Conservation (phyloP, 2,329 filamentous ascomycete genomes). For the Cercospora zeae-maydis region DNA sequence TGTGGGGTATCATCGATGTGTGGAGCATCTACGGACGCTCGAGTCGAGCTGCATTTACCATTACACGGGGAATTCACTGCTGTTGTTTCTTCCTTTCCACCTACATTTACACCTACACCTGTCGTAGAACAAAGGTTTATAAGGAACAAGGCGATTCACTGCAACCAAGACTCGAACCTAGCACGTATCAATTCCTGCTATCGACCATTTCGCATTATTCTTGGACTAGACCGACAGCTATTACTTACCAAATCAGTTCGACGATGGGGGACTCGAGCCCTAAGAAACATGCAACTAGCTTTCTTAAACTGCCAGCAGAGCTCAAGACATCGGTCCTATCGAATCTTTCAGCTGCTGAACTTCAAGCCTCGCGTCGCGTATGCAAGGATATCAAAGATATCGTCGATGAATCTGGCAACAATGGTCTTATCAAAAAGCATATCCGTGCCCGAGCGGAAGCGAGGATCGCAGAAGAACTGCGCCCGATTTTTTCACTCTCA, state of each 20-base stretch:
- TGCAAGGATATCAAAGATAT: not conserved
- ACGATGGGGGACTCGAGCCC: not conserved
- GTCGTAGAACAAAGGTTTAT: too few species aligned
- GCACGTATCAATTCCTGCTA: too few species aligned
- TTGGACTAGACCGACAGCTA: too few species aligned
- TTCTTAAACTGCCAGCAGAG: not conserved
- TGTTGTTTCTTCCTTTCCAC: too few species aligned
- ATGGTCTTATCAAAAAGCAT: not conserved
- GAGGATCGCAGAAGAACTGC: not conserved
- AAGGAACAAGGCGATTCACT: too few species aligned
- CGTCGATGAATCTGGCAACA: not conserved
- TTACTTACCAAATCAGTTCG: not conserved
- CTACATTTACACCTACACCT: too few species aligned
- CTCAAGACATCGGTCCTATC: not conserved
- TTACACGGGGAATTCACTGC: too few species aligned
- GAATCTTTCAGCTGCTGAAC: not conserved
- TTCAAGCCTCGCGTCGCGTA: not conserved
- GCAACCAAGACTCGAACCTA: too few species aligned
- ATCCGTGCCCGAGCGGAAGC: not conserved
- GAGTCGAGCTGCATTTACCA: too few species aligned
- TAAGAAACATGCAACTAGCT: not conserved
- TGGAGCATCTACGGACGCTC: too few species aligned
- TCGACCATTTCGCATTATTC: too few species aligned
- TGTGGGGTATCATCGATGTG: too few species aligned
- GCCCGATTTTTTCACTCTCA: not conserved